These are phyloP conservation scores for Syncephalastrum sp. DNA, from an alignment of 371 early-diverging fungal genomes.

Conservation along the genomic window DNA sequence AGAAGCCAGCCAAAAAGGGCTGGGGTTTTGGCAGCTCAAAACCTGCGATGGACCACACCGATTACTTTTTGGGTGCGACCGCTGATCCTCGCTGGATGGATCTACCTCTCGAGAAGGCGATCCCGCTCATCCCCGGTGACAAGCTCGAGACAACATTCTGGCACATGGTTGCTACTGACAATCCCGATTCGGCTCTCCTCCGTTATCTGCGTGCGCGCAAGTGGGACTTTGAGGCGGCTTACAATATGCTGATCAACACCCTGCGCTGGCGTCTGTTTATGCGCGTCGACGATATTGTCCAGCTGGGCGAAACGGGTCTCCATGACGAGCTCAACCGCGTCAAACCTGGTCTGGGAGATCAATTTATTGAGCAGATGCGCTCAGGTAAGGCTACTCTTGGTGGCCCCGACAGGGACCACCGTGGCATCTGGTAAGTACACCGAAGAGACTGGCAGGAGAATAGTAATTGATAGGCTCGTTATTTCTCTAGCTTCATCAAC, in stretches of 20 bases:
- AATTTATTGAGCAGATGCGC: slow-evolving; percentile 47
- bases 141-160: slow-evolving; percentile 47
- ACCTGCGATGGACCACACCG: no score
- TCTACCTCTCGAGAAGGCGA: slow-evolving; percentile 39
- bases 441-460: background rate
- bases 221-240: slow-evolving; percentile 69
- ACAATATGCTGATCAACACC: slow-evolving; percentile 60
- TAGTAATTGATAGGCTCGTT: slow-evolving; percentile 8
- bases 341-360: slow-evolving; percentile 42
- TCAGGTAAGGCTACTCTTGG: slow-evolving; percentile 59
- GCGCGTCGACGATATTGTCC: slow-evolving; percentile 56
- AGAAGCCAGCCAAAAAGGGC: slow-evolving; percentile 6
- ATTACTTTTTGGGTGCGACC: slow-evolving; percentile 43
- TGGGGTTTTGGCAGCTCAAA: slow-evolving; percentile 2
- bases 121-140: slow-evolving; percentile 36
- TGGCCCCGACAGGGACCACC: slow-evolving; percentile 55
- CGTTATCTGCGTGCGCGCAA: slow-evolving; percentile 81
- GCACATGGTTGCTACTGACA: slow-evolving; percentile 58
- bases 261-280: slow-evolving; percentile 66
- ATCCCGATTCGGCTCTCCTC: slow-evolving; percentile 66
- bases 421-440: slow-evolving; percentile 59
- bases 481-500: slow-evolving; percentile 53
- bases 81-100: slow-evolving; percentile 40
- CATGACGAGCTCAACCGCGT: slow-evolving; percentile 39
- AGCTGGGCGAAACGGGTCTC: slow-evolving; percentile 54